Evolutionary conservation across 2,329 filamentous ascomycete genomes (phyloP).

Genomic region (Stachybotrys elegans): DNA sequence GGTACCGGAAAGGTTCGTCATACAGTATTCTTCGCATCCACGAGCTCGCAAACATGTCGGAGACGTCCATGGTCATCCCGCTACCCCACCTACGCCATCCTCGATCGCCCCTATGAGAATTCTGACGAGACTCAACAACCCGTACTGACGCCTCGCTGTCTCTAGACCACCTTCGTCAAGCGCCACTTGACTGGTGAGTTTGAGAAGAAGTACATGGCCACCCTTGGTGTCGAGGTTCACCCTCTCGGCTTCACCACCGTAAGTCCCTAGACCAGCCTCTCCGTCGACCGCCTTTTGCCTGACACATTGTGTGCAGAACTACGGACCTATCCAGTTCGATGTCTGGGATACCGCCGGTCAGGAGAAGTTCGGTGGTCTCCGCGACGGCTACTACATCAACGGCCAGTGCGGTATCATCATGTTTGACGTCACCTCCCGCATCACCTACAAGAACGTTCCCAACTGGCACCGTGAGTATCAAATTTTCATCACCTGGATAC

Average conservation of each 20-base stretch:
- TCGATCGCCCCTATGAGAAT: not conserved
- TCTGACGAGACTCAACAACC: constrained; percentile 7
- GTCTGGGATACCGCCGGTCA: constrained; percentile 99
- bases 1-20: constrained; percentile 90
- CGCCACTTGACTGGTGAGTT: constrained; percentile 99
- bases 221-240: constrained; percentile 98
- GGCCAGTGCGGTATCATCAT: constrained; percentile 99
- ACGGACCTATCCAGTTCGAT: constrained; percentile 95
- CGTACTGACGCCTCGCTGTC: constrained; percentile 12
- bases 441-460: constrained; percentile 99
- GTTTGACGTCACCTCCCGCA: constrained; percentile 99
- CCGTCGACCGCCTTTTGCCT: constrained; percentile 9
- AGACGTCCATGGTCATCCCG: not conserved
- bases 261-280: constrained; percentile 45
- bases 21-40: not conserved
- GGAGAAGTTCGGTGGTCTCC: constrained; percentile 99
- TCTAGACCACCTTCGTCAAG: constrained; percentile 99
- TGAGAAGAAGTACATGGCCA: constrained; percentile 99
- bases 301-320: constrained; percentile 68
- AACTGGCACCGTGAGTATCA: constrained; percentile 97
- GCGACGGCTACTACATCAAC: constrained; percentile 99
- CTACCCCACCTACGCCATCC: not conserved
- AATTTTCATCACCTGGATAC: not conserved
- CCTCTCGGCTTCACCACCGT: constrained; percentile 96
- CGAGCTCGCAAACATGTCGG: not conserved